A percentile compares a stretch with the other conserved stretches of the same genome.
phyloP scores from a whole-genome alignment of 1,139 yeast species.

The Zygoascus sp. region DNA sequence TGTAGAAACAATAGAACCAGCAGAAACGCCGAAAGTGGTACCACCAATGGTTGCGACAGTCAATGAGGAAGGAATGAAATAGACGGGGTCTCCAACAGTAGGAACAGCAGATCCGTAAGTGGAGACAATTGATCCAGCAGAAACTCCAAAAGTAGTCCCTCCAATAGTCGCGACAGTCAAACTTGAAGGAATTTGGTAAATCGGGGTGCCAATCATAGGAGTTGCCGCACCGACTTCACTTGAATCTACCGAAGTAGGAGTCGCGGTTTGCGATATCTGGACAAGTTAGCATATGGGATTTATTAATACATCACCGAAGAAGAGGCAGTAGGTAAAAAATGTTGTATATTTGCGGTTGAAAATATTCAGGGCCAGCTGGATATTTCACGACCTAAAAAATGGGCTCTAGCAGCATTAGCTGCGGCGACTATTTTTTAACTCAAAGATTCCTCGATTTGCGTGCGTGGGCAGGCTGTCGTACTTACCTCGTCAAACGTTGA shows the following conservation, averaged over 20 bases:
- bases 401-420: too few species aligned
- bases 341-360: too few species aligned
- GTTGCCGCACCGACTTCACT: background rate
- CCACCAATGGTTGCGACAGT: slow-evolving; percentile 16
- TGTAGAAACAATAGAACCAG: slow-evolving; percentile 14
- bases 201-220: slow-evolving; percentile 15
- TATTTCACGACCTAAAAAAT: too few species aligned
- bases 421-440: too few species aligned
- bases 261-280: slow-evolving; percentile 7
- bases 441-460: background rate
- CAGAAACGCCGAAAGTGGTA: slow-evolving; percentile 15
- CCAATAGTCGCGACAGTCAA: slow-evolving; percentile 16
- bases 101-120: background rate
- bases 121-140: slow-evolving; percentile 11
- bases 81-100: slow-evolving; percentile 15
- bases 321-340: too few species aligned
- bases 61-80: slow-evolving; percentile 11
- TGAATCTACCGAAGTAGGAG: background rate
- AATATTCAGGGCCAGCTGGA: too few species aligned
- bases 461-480: too few species aligned
- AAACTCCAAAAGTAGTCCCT: slow-evolving; percentile 15
- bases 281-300: slow-evolving; percentile 13
- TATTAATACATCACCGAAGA: too few species aligned
- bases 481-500: slow-evolving; percentile 10
- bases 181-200: slow-evolving; percentile 14